Evolutionary conservation across 2,329 filamentous ascomycete species (phyloP).

Genomic region (Cladorrhinum sp.): DNA sequence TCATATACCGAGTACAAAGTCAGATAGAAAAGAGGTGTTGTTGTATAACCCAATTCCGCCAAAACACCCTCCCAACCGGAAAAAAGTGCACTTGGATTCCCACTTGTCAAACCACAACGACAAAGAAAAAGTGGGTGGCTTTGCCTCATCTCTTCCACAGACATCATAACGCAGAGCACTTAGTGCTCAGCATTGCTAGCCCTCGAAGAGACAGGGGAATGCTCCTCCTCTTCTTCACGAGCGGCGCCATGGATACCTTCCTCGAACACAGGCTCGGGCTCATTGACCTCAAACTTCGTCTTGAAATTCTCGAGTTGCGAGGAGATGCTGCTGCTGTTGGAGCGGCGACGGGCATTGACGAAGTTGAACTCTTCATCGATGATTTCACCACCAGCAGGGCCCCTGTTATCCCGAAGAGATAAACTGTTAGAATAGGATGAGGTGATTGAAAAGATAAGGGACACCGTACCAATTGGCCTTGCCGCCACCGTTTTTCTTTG

Average conservation of each 20-base stretch:
- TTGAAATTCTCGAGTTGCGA: conserved; percentile 75
- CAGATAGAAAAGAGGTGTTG: background rate
- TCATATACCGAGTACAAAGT: background rate
- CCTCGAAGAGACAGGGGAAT: background rate
- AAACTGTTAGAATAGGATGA: conserved; percentile 2
- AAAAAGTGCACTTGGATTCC: background rate
- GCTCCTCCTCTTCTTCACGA: conserved; percentile 57
- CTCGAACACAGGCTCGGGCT: conserved; percentile 88
- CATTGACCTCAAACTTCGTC: conserved; percentile 93
- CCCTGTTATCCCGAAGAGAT: conserved; percentile 54
- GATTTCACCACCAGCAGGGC: conserved; percentile 76
- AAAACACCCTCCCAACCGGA: background rate
- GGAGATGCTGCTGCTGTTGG: conserved; percentile 79
- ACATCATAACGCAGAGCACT: background rate
- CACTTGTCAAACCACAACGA: background rate
- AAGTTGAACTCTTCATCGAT: conserved; percentile 76
- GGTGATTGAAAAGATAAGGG: conserved; percentile 6
- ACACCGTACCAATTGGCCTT: conserved; percentile 84
- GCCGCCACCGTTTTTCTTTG: conserved; percentile 93
- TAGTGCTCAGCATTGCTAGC: background rate
- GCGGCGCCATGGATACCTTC: conserved; percentile 71
- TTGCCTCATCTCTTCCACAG: background rate
- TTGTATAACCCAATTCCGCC: background rate
- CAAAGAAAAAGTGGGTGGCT: background rate
- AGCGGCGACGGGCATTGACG: conserved; percentile 82